Evolutionary conservation across 2,329 filamentous ascomycete genomes (phyloP).

Genomic region (Phyllosticta paracitricarpa): DNA sequence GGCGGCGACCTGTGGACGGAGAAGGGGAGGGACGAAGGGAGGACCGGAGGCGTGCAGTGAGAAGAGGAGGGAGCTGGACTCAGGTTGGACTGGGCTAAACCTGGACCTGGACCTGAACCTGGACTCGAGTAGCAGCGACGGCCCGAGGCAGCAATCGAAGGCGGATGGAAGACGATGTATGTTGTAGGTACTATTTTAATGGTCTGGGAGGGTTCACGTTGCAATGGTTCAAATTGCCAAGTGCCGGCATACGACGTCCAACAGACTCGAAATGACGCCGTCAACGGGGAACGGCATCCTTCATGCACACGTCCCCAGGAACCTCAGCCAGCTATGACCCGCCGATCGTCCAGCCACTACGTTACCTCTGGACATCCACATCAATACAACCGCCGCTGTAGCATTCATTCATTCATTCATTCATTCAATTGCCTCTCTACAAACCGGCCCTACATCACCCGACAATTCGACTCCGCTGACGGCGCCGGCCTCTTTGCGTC

Average conservation of each 20-base stretch:
- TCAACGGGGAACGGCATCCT: not conserved
- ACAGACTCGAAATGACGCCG: not conserved
- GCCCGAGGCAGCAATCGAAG: not conserved
- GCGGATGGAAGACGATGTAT: not conserved
- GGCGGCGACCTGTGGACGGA: not conserved
- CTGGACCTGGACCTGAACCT: too few relatives aligned
- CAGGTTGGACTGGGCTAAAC: not conserved
- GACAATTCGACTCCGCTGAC: too few relatives aligned
- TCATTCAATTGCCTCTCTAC: too few relatives aligned
- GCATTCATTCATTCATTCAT: too few relatives aligned
- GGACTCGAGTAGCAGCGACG: not conserved
- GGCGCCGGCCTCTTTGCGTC: not conserved
- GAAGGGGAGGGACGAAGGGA: not conserved
- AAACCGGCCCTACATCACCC: not conserved
- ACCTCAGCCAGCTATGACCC: not conserved
- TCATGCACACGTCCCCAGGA: not conserved
- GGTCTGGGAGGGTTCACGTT: not conserved
- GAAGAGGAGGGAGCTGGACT: too few relatives aligned
- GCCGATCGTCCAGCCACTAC: too few relatives aligned
- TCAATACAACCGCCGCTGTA: too few relatives aligned
- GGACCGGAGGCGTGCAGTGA: not conserved
- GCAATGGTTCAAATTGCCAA: not conserved
- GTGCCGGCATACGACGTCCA: not conserved
- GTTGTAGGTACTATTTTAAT: too few relatives aligned
- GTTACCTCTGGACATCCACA: too few relatives aligned